Evolutionary conservation across 179 eudicot genomes (phyloP).

Genomic region (Corrigiola litoralis): DNA sequence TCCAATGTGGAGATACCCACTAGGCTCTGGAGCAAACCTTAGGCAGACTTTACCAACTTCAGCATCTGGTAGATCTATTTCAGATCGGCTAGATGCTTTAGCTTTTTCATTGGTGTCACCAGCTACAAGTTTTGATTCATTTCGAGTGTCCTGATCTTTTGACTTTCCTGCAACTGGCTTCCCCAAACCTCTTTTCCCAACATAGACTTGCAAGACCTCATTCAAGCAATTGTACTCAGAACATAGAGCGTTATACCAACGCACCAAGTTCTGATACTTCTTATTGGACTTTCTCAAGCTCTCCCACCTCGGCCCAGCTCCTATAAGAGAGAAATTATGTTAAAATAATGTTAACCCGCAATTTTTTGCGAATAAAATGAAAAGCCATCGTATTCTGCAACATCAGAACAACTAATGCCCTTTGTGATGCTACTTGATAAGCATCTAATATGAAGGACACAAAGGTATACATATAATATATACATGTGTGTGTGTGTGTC

Average conservation of each 20-base stretch:
- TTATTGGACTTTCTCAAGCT: constrained; percentile 84
- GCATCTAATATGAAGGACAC: too few species aligned
- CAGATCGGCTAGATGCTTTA: constrained; percentile 37
- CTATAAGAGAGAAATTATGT: constrained; percentile 31
- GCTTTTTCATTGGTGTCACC: constrained; percentile 33
- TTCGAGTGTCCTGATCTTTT: constrained; percentile 45
- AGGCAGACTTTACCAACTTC: constrained; percentile 76
- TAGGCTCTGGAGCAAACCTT: constrained; percentile 97
- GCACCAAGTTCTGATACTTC: constrained; percentile 70
- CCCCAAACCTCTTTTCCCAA: constrained; percentile 51
- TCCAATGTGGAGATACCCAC: constrained; percentile 97
- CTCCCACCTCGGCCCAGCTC: constrained; percentile 88
- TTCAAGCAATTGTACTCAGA: constrained; percentile 46
- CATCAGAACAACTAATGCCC: too few species aligned
- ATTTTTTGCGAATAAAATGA: not conserved
- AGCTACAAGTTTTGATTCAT: constrained; percentile 27
- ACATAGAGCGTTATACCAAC: constrained; percentile 76
- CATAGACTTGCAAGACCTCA: constrained; percentile 37
- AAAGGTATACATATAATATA: too few species aligned
- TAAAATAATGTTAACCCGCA: not conserved
- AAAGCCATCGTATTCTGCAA: not conserved
- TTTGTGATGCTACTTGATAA: too few species aligned
- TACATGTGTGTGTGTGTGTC: not conserved
- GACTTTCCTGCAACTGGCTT: constrained; percentile 34
- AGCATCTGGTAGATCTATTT: constrained; percentile 80